Evolutionary conservation across 2,329 filamentous ascomycete genomes (phyloP), one percentile per base, ranked within the genome.

Genomic region (Ophiocordyceps camponoti-floridani): DNA sequence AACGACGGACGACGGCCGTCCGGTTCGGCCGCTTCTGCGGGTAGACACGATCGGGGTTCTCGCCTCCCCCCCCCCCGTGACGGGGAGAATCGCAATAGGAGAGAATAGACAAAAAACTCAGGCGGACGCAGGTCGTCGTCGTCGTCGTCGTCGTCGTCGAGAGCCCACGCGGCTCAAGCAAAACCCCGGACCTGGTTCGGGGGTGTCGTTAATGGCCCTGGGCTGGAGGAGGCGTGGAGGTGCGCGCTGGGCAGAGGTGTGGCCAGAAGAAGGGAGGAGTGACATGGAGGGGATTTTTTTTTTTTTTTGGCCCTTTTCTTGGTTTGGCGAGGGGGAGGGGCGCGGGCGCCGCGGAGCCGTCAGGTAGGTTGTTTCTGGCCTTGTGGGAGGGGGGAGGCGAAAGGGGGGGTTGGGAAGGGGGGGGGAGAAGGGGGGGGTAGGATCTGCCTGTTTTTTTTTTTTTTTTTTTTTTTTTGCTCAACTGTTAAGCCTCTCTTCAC

Each of bases 161-260:
- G 47, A n/a, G n/a, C n/a, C n/a, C n/a, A n/a, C n/a, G n/a, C 45
- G 49, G 46, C 48, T 48, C 47, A 46, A 52, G 48, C 50, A 50
- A 53, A 54, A 52, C 51, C 52, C 51, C 51, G 52, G 52, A 52
- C 52, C 51, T 54, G 51, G 52, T 44, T 54, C 47, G 60, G 60
- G 60, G 58, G 60, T 63, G 60, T 63, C 61, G 60, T 62, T 63
- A 63, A 62, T 62, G 58, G 16, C 27, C 31, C 19, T 26, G 43
- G 55, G 56, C 54, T 58, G 55, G 52, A 54, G 53, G 60, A 62
- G 60, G 60, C 56, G 60, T 62, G 60, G 58, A 61, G 12, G 57
- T 53, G 56, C 51, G 53, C 46, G 55, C 52, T 53, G 47, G 48
- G 53, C 50, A 56, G 59, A 58, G 56, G 59, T 57, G 58, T 60